Base-by-base conservation (phyloP, 2,329 filamentous ascomycete genomes). In the Rhynchosporium graminicola region DNA sequence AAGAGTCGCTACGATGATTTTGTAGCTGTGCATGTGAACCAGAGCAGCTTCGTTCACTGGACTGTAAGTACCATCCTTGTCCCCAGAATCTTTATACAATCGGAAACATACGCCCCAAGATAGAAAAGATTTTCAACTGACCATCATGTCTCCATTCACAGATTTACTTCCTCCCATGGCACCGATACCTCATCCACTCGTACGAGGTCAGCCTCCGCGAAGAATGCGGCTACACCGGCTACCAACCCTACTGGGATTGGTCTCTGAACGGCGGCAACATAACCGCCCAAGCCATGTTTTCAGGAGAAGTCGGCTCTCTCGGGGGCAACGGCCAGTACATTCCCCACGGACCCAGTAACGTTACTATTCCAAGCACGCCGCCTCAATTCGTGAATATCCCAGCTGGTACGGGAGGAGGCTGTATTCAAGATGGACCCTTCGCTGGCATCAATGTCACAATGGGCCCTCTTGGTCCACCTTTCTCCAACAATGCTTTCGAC, bases 351-450 rank as follows among this genome's bases (percentile, higher is more conserved):
- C 50, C 29, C 26, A n/a, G 10, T 31, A 38, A 13, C 4, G 10
- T 20, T 4, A 33, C 33, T 12, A 26, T 20, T 12, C 50, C 31
- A n/a, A 10, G 7, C 4, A 8, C 31, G 9, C 50, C 50, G n/a
- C 50, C 29, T 6, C 8, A 20, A 0, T 64, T 69, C 2, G 63
- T 66, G 36, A 38, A 50, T 63, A 67, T 73, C 60, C 79, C 79
- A 0, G 78, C 78, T 1, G 59, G 60, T 13, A 83, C 81, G 20
- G 78, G 83, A n/a, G 83, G 83, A 38, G 83, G 83, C 3, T 85
- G 82, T 67, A 76, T 87, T 3, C 75, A 71, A 9, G 76, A 73
- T 1, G 80, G 80, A 0, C 79, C 80, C 1, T 80, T 81, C 71
- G 75, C 70, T 60, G 72, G 80, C 68, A 73, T 74, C 68, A 66